phyloP scores from a whole-genome alignment of 2,329 filamentous ascomycete species.

The Botrytis tulipae region DNA sequence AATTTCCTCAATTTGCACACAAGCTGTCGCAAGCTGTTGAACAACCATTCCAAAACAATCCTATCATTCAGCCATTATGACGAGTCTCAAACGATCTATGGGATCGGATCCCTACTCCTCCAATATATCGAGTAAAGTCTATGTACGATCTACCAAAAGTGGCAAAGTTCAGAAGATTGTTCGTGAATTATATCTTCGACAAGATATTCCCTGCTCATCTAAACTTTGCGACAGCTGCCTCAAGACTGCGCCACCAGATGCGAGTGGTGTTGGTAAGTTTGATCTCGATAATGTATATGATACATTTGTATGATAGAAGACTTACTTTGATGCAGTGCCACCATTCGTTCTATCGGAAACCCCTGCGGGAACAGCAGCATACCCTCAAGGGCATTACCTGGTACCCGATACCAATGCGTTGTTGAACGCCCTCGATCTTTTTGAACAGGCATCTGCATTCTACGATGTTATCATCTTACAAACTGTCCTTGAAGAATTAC shows the following conservation, averaged over 20 bases:
- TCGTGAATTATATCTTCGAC: constrained; percentile 89
- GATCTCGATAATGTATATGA: not conserved
- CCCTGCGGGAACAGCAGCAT: constrained; percentile 78
- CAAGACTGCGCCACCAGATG: constrained; percentile 72
- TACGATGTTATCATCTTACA: constrained; percentile 97
- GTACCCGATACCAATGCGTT: constrained; percentile 96
- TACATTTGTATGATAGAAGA: not conserved
- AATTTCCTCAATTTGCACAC: constrained; percentile 21
- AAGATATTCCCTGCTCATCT: constrained; percentile 96
- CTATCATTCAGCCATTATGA: constrained; percentile 46
- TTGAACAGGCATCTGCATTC: constrained; percentile 87
- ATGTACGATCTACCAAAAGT: constrained; percentile 88
- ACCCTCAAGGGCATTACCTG: constrained; percentile 86
- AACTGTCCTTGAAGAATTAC: constrained; percentile 92
- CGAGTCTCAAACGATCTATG: constrained; percentile 60
- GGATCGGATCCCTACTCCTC: constrained; percentile 55
- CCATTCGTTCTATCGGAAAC: constrained; percentile 87
- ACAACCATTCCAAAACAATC: constrained; percentile 20
- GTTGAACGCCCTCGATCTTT: constrained; percentile 93
- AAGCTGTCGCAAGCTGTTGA: constrained; percentile 1
- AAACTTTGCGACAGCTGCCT: constrained; percentile 78
- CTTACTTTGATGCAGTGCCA: constrained; percentile 51
- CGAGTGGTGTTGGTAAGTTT: constrained; percentile 67
- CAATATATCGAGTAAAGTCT: constrained; percentile 92
- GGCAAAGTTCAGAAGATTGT: constrained; percentile 99